A percentile compares a stretch with the other conserved stretches of the same genome.
Conservation (phyloP, 169 alveolate genomes). For the Plasmodium chabaudi region DNA sequence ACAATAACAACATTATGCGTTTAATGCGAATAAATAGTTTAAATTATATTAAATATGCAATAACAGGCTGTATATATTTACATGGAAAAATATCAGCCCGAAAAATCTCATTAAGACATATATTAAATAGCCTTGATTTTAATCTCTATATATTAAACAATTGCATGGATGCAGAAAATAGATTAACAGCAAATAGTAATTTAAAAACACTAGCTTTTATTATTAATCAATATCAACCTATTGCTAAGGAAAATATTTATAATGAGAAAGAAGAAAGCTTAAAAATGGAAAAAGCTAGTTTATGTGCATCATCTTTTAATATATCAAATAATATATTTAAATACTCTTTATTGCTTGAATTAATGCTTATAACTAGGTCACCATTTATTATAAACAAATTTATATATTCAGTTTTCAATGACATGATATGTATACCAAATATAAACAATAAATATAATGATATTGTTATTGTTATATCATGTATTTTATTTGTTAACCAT, state of each 20-base stretch:
- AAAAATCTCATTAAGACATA: constrained; percentile 37
- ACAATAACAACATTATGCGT: background rate
- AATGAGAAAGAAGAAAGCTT: constrained; percentile 59
- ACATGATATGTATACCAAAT: constrained; percentile 55
- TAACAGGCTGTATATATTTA: constrained; percentile 52
- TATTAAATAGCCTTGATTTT: constrained; percentile 48
- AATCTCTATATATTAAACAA: constrained; percentile 31
- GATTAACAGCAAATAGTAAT: constrained; percentile 4
- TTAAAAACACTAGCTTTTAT: background rate
- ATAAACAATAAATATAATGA: constrained; percentile 30
- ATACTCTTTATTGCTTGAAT: constrained; percentile 51
- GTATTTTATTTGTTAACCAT: constrained; percentile 68
- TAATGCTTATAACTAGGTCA: constrained; percentile 68
- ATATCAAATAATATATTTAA: constrained; percentile 34
- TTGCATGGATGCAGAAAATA: background rate
- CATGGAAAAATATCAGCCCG: constrained; percentile 38
- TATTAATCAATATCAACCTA: constrained; percentile 41
- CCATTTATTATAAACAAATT: constrained; percentile 66
- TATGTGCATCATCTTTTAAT: constrained; percentile 38
- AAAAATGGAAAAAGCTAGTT: constrained; percentile 50
- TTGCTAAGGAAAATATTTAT: constrained; percentile 46
- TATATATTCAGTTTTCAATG: constrained; percentile 69
- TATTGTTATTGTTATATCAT: constrained; percentile 45
- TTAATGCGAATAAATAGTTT: constrained; percentile 8
- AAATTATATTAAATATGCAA: constrained; percentile 56